Evolutionary conservation across 495 filamentous ascomycete species (phyloP), one percentile per base, ranked within the genome.

Genomic region (Gamarada debralockiae): DNA sequence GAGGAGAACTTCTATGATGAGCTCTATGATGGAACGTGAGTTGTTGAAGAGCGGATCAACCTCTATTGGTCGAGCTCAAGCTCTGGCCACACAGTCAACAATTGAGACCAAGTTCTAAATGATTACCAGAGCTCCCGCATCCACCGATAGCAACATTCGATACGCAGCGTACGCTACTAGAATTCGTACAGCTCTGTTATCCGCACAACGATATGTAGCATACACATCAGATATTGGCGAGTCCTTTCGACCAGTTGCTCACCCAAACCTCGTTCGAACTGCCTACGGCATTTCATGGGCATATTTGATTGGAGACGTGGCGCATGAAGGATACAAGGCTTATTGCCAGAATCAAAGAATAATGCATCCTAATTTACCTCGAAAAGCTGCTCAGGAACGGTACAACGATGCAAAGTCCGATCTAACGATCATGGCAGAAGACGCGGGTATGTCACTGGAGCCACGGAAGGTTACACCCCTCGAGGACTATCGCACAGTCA

Each of bases 171-270:
- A 98, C 72, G 89, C 89, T 45, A 81, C 83, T 58, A 82, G 92
- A 50, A 70, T 92, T 55, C 86, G 90, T 55, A 98, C 92, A 15
- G 87, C 97, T 63, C 83, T 98, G 58, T 78, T 90, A 62, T 85
- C 86, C 37, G 90, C 91, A 23, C 93, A 98, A 65, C 87, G 93
- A 63, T 97, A 98, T 67, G 89, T 98, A 53, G 93, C 93, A 57
- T 98, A 97, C 72, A 97, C 93, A 13, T 92, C 87, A 27, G 93
- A 98, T 67, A 90, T 98, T 38, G 93, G 93, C 65, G 93, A 98
- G 68, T 95, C 89, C 8, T 98, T 98, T 71, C 85, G 93, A 5
- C 93, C 93, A 3, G 78, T 97, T 49, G 91, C 92, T 3, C 90
- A 97, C 66, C 92, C 89, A 0, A 82, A 70, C 59, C 72, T 92